phyloP scores from a whole-genome alignment of 345 rosid genomes.

The Populus tremula region DNA sequence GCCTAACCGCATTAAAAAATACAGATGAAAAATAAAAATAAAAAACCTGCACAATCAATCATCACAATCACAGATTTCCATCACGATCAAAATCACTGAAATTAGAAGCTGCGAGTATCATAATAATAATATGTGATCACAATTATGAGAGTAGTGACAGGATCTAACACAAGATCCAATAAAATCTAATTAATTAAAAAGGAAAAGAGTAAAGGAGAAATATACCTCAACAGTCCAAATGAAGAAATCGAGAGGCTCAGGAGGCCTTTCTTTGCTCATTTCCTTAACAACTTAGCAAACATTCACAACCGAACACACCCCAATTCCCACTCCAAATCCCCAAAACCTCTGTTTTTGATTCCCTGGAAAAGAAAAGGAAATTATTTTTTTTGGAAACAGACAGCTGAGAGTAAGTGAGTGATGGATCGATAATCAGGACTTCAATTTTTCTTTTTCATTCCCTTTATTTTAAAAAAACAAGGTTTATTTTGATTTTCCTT shows the following conservation, averaged over 20 bases:
- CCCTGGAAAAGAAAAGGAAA: background rate
- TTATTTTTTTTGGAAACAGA: background rate
- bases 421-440: no score
- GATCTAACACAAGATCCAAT: conserved; percentile 25
- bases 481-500: background rate
- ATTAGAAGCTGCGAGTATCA: no score
- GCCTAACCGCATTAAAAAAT: no score
- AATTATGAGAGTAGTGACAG: background rate
- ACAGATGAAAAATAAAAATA: no score
- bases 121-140: background rate
- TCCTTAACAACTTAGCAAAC: conserved; percentile 8
- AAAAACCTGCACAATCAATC: no score
- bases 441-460: background rate
- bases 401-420: no score
- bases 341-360: background rate
- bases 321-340: background rate
- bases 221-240: conserved; percentile 97
- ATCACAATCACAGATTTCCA: no score
- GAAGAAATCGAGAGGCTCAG: conserved; percentile 99
- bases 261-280: conserved; percentile 76
- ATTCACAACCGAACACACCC: background rate
- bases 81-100: no score
- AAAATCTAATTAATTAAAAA: background rate
- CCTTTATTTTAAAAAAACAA: background rate
- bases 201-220: background rate